Base-by-base conservation (phyloP, 768 basidiomycete genomes). In the Trametes coccinea region DNA sequence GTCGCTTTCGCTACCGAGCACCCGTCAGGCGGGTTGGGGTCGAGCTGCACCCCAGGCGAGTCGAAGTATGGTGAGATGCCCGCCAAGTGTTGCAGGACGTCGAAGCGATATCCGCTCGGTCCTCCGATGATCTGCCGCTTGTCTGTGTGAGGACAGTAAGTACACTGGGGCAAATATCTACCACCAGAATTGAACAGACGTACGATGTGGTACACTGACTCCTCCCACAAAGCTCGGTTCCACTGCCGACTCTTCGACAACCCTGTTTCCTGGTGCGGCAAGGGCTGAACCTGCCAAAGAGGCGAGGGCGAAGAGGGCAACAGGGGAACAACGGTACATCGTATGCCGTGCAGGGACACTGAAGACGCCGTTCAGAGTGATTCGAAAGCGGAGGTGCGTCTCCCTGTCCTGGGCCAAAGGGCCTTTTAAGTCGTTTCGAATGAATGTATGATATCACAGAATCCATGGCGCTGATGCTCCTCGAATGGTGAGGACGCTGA, bases 41-140 rank as follows among this genome's bases (percentile, higher is more conserved):
- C 52, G 3, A 67, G 59, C 13, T 60, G 57, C 14, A 67, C 66
- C 8, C 64, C 66, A 1, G 61, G 66, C 13, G 61, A 55, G 49
- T 65, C 64, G 45, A 67, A 67, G 48, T 67, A 67, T 13, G 63
- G 66, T 1, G 61, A 34, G 31, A 65, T 65, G 31, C 64, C 66
- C 2, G 66, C 60, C 14, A 67, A 40, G 31, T 63, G 62, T 46
- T 63, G 41, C 11, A 63, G 53, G 4, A 63, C 57, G 39, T 63
- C 54, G 53, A 63, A 63, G 4, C 10, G n/a, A 33, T 63, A 63
- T 2, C 62, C 58, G 22, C 53, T 53, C 7, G 62, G 62, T 2
- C 57, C 58, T 13, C 56, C 47, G 2, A 63, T 59, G 10, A 63
- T 45, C 34, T 63, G 62, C 30, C 62, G 49, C 53, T 59, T 63